phyloP scores from a whole-genome alignment of 2,329 filamentous ascomycete genomes.

The Chrysoporthe austroafricana region DNA sequence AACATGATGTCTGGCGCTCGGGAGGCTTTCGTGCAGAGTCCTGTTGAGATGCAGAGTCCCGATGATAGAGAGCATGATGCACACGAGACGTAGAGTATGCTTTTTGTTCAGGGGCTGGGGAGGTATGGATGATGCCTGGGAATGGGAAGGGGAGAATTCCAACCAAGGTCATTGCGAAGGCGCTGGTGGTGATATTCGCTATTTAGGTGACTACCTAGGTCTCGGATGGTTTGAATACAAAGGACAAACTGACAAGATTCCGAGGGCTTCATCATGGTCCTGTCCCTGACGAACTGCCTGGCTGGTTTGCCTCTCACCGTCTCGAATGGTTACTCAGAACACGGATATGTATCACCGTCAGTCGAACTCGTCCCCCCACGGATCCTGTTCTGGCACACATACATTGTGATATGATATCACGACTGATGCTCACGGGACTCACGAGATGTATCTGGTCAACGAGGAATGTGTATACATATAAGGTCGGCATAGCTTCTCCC shows the following conservation, averaged over 20 bases:
- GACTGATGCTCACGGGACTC: background rate
- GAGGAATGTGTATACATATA: background rate
- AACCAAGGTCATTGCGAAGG: background rate
- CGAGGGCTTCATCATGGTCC: too few relatives aligned
- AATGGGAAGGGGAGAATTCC: background rate
- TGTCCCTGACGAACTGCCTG: background rate
- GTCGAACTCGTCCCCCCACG: background rate
- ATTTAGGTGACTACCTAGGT: background rate
- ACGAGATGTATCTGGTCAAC: background rate
- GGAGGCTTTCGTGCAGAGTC: conserved; percentile 1
- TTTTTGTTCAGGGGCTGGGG: background rate
- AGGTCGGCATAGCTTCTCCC: background rate
- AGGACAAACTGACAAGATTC: too few relatives aligned
- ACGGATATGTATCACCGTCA: background rate
- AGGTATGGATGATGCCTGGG: background rate
- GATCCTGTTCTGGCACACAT: background rate
- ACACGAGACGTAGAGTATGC: background rate
- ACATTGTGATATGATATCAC: background rate
- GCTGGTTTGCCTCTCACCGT: background rate
- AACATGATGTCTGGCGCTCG: background rate
- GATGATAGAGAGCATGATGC: background rate
- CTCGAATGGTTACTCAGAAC: background rate
- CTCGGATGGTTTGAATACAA: background rate
- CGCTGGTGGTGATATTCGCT: background rate
- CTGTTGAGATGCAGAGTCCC: background rate